These are phyloP conservation scores for Pseudogymnoascus pannorum DNA, from an alignment of 2,329 filamentous ascomycete species.

Conservation along the genomic window DNA sequence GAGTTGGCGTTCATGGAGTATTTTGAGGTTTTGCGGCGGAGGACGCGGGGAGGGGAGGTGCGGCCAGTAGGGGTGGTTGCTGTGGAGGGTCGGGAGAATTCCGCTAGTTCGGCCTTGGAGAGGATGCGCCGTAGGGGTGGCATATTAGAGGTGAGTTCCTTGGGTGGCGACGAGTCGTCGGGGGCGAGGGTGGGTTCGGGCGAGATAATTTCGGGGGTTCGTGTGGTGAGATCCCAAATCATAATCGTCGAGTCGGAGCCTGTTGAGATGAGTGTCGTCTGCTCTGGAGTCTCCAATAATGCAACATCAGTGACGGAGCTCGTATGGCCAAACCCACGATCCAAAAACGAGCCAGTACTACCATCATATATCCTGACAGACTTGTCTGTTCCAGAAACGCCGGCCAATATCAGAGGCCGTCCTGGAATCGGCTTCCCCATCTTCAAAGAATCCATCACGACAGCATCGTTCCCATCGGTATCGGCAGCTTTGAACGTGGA, in stretches of 20 bases:
- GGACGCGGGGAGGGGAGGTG: constrained; percentile 47
- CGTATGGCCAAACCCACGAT: constrained; percentile 90
- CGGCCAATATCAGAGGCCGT: constrained; percentile 61
- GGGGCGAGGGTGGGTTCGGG: constrained; percentile 10
- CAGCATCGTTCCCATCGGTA: constrained; percentile 70
- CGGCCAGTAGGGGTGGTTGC: constrained; percentile 34
- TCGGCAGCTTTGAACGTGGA: constrained; percentile 79
- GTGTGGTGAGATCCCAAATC: constrained; percentile 49
- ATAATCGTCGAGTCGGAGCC: constrained; percentile 77
- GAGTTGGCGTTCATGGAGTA: constrained; percentile 43
- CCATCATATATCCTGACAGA: constrained; percentile 85
- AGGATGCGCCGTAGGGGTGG: constrained; percentile 79
- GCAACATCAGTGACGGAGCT: constrained; percentile 85
- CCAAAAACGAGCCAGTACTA: constrained; percentile 67
- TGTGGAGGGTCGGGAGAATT: constrained; percentile 55
- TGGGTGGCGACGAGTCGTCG: constrained; percentile 35
- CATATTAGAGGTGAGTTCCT: constrained; percentile 47
- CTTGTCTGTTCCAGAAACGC: constrained; percentile 92
- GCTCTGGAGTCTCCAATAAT: constrained; percentile 51
- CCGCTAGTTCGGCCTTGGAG: constrained; percentile 78
- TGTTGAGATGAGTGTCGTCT: constrained; percentile 60
- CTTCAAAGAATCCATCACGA: constrained; percentile 72
- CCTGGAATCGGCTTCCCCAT: constrained; percentile 50
- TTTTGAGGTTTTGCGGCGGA: constrained; percentile 48
- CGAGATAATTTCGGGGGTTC: constrained; percentile 17